Conservation (phyloP, 805 yeast species). For the Phaffomyces opuntiae region DNA sequence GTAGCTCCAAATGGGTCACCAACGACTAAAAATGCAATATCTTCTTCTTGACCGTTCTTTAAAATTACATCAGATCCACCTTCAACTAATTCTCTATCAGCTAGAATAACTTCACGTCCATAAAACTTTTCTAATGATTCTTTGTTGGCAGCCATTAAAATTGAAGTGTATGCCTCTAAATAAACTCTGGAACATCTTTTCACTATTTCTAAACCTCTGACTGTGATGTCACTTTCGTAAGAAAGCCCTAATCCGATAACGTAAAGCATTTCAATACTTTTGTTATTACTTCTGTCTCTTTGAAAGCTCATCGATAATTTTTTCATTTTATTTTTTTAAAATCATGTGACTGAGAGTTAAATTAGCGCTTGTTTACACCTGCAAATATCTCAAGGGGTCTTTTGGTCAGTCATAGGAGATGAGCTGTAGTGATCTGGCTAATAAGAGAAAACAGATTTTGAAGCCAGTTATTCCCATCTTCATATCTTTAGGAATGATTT, state of each 20-base stretch:
- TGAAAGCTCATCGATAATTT: no score
- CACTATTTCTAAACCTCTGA: conserved; percentile 84
- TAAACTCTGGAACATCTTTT: conserved; percentile 84
- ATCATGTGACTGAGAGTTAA: not conserved
- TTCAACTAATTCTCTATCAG: conserved; percentile 94
- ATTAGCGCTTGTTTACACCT: not conserved
- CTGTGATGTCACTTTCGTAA: conserved; percentile 84
- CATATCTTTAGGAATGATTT: conserved; percentile 7
- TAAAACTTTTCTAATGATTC: conserved; percentile 72
- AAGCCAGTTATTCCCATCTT: conserved; percentile 7
- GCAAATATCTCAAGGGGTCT: no score
- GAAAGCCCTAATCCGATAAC: conserved; percentile 89
- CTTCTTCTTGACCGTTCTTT: conserved; percentile 68
- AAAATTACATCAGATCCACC: conserved; percentile 79
- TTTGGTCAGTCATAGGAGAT: not conserved
- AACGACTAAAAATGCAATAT: conserved; percentile 90
- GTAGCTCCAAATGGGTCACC: conserved; percentile 99
- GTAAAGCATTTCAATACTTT: conserved; percentile 55
- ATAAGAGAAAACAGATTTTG: not conserved
- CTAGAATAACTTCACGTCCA: conserved; percentile 77
- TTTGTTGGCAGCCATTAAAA: conserved; percentile 85
- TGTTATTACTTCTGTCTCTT: not conserved
- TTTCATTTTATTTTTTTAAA: not conserved
- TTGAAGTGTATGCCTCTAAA: conserved; percentile 91
- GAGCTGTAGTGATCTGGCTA: not conserved